These are phyloP conservation scores for Candida cerambycidarum DNA, from an alignment of 805 yeast species.

Conservation along the genomic window DNA sequence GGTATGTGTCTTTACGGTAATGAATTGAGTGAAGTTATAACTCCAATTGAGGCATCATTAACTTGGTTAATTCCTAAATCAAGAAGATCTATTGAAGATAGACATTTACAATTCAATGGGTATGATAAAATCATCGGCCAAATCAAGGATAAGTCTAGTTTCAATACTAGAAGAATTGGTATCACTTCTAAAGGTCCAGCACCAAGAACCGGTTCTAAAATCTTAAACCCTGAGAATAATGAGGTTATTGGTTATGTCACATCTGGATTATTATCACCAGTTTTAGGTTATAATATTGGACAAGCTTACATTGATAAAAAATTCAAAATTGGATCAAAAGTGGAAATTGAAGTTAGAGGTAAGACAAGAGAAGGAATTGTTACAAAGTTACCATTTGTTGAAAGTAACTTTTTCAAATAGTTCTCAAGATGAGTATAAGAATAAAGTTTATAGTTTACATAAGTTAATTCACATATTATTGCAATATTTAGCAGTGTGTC, in stretches of 20 bases:
- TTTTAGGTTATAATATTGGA: conserved; percentile 76
- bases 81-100: conserved; percentile 48
- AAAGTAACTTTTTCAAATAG: conserved; percentile 54
- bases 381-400: conserved; percentile 83
- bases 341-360: conserved; percentile 79
- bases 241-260: conserved; percentile 54
- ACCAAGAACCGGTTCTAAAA: conserved; percentile 76
- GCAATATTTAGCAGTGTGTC: too few species aligned
- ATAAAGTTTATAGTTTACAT: too few species aligned
- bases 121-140: conserved; percentile 66
- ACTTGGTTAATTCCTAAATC: conserved; percentile 87
- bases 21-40: conserved; percentile 73
- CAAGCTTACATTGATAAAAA: conserved; percentile 83
- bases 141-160: conserved; percentile 60
- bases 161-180: conserved; percentile 68
- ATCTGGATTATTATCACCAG: conserved; percentile 63
- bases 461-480: too few species aligned
- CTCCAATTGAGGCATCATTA: conserved; percentile 88
- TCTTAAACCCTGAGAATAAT: conserved; percentile 48
- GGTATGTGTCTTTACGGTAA: conserved; percentile 98
- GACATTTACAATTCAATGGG: conserved; percentile 66
- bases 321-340: conserved; percentile 69
- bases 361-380: conserved; percentile 74
- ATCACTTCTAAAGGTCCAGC: conserved; percentile 81
- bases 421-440: too few species aligned